These are phyloP conservation scores for Cryphonectria japonica DNA, from an alignment of 2,329 filamentous ascomycete genomes.

Conservation along the genomic window DNA sequence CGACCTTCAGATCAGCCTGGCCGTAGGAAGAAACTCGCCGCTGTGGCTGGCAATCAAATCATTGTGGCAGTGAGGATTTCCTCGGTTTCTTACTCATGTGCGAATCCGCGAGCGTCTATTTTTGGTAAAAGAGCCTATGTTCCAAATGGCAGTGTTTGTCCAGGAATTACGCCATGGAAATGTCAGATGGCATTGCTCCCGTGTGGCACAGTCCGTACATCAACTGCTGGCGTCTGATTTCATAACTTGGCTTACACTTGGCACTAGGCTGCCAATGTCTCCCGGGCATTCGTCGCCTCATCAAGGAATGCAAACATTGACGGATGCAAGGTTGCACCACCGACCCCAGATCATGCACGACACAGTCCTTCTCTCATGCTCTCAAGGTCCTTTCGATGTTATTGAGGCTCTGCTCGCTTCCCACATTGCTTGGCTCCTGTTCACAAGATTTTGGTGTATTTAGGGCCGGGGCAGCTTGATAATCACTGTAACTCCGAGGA, in stretches of 20 bases:
- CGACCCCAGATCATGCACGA: neutral
- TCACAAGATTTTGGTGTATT: neutral
- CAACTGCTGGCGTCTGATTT: neutral
- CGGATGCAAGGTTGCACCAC: neutral
- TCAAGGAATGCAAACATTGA: neutral
- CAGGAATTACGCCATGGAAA: neutral
- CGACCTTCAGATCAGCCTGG: neutral
- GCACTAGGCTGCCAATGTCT: neutral
- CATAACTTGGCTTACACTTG: neutral
- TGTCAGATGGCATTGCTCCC: neutral
- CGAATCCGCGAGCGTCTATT: neutral
- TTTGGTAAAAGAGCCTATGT: neutral
- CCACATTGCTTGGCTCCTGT: neutral
- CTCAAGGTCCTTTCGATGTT: neutral
- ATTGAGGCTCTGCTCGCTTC: neutral
- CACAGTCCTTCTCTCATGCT: neutral
- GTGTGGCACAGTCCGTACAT: neutral
- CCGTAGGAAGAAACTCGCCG: neutral
- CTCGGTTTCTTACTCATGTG: neutral
- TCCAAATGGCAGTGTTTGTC: neutral
- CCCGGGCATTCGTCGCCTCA: neutral
- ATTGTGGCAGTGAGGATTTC: neutral
- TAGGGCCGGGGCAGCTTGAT: neutral
- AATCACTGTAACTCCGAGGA: neutral
- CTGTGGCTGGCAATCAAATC: neutral